Evolutionary conservation across 208 protist species (phyloP).

Genomic region (Leishmania gerbilli): DNA sequence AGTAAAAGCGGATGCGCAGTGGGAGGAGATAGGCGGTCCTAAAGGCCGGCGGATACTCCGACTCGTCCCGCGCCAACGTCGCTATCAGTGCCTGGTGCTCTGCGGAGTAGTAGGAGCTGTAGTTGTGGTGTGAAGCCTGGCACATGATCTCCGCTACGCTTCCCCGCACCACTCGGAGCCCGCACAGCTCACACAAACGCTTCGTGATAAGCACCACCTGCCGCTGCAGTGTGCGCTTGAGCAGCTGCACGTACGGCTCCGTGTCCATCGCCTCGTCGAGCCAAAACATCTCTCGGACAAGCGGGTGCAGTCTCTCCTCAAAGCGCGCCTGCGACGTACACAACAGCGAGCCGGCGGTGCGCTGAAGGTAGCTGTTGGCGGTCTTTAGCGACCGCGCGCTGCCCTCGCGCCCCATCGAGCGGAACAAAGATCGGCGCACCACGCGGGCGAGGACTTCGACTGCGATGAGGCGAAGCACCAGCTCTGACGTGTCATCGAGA

Average conservation of each 20-base stretch:
- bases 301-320: slow-evolving; percentile 35
- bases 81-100: slow-evolving; percentile 26
- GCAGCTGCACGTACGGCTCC: slow-evolving; percentile 6
- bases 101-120: slow-evolving; percentile 17
- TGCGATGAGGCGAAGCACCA: slow-evolving; percentile 34
- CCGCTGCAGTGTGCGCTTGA: slow-evolving; percentile 27
- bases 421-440: slow-evolving; percentile 40
- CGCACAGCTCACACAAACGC: slow-evolving; percentile 50
- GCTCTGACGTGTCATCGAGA: slow-evolving; percentile 29
- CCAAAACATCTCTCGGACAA: slow-evolving; percentile 43
- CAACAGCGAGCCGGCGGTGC: slow-evolving; percentile 44
- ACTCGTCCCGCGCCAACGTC: slow-evolving; percentile 14
- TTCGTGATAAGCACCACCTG: slow-evolving; percentile 32
- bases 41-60: slow-evolving; percentile 6
- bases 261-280: slow-evolving; percentile 21
- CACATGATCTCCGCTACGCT: slow-evolving; percentile 35
- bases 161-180: slow-evolving; percentile 42
- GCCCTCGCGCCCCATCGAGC: slow-evolving; percentile 29
- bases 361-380: slow-evolving; percentile 44
- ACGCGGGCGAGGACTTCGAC: slow-evolving; percentile 55
- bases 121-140: slow-evolving; percentile 45
- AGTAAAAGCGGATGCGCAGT: slow-evolving; percentile 24
- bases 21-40: slow-evolving; percentile 25
- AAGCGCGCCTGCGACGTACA: slow-evolving; percentile 28
- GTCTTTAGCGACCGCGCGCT: slow-evolving; percentile 15